Conservation (phyloP, 2,329 filamentous ascomycete genomes). For the Beauveria medogensis region DNA sequence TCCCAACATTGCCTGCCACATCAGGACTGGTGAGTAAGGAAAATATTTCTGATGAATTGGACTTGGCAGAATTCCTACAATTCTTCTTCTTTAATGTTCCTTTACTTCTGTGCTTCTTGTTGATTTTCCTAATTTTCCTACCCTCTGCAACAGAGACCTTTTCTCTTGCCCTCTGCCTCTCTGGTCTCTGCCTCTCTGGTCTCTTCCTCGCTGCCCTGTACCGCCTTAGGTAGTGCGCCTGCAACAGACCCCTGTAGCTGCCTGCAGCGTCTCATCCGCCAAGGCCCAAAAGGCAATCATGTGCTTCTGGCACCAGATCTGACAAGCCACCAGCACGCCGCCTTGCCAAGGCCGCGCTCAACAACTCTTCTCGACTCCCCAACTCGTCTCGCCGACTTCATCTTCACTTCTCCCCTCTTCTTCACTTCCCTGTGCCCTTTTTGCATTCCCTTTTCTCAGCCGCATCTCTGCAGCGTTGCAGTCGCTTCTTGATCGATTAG, state of each 20-base stretch:
- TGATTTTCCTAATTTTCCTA: no score
- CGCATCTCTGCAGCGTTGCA: neutral
- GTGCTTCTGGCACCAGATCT: constrained; percentile 10
- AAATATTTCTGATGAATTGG: no score
- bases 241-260: neutral
- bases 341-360: constrained; percentile 9
- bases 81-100: no score
- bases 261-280: neutral
- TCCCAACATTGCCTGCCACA: neutral
- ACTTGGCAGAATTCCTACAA: no score
- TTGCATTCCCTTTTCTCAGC: neutral
- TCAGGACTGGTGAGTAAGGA: no score
- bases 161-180: no score
- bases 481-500: neutral
- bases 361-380: neutral
- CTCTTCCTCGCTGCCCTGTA: neutral
- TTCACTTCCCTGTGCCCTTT: neutral
- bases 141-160: no score
- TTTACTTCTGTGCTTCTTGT: no score
- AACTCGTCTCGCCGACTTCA: neutral
- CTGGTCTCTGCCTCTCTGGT: no score
- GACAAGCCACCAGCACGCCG: neutral
- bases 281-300: constrained; percentile 1
- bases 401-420: neutral
- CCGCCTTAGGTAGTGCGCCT: neutral